These are phyloP conservation scores for Ogataea ramenticola DNA, from an alignment of 805 yeast genomes.

Conservation along the genomic window DNA sequence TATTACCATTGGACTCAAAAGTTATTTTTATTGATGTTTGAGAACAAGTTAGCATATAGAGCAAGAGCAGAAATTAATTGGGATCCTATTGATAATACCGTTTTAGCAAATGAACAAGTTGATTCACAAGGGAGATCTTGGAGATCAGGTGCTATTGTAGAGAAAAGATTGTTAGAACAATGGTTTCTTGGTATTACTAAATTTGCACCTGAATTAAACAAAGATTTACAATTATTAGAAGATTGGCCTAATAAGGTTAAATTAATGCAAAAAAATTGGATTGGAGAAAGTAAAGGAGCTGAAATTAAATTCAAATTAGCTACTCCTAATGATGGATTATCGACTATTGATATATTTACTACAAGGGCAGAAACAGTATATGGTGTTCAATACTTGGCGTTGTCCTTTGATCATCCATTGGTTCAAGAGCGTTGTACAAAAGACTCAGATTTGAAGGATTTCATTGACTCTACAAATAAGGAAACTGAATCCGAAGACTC, in stretches of 20 bases:
- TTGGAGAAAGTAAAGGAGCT: constrained; percentile 81
- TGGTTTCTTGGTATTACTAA: constrained; percentile 92
- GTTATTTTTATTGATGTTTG: constrained; percentile 64
- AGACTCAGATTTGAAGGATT: constrained; percentile 36
- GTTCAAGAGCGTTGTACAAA: constrained; percentile 30
- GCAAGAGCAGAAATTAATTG: constrained; percentile 88
- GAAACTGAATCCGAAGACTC: constrained; percentile 24
- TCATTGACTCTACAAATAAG: constrained; percentile 34
- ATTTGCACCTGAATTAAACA: constrained; percentile 59
- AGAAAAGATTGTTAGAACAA: constrained; percentile 71
- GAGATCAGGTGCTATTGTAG: constrained; percentile 96
- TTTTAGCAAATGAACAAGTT: constrained; percentile 93
- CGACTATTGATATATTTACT: constrained; percentile 54
- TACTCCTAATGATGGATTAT: constrained; percentile 8
- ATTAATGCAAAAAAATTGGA: constrained; percentile 91
- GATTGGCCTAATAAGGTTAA: constrained; percentile 89
- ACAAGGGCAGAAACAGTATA: constrained; percentile 86
- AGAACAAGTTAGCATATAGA: constrained; percentile 79
- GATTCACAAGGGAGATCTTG: constrained; percentile 87
- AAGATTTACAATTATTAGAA: constrained; percentile 53
- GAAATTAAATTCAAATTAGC: constrained; percentile 46
- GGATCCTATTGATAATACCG: constrained; percentile 96
- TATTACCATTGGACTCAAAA: constrained; percentile 92
- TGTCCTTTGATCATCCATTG: constrained; percentile 66
- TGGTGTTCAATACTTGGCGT: constrained; percentile 76